Evolutionary conservation across 164 flowering plant genomes (phyloP).

Genomic region (Cinnamomum chago): DNA sequence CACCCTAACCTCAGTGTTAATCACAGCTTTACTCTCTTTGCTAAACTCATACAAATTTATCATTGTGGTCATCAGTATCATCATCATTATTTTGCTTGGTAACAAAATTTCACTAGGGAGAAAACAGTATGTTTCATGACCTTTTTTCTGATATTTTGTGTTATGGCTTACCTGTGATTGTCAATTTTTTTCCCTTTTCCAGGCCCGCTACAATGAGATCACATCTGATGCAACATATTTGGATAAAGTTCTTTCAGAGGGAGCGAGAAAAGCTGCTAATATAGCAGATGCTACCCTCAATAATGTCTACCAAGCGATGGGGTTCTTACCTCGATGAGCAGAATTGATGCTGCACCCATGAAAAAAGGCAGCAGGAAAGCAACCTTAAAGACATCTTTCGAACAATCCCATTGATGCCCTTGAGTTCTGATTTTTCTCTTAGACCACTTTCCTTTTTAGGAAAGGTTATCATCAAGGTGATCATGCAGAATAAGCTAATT

Average conservation of each 20-base stretch:
- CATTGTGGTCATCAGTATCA: no score
- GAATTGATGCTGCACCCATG: constrained; percentile 14
- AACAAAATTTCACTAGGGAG: no score
- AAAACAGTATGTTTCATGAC: neutral
- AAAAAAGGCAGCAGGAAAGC: constrained; percentile 23
- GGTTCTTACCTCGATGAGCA: constrained; percentile 65
- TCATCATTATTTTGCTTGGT: no score
- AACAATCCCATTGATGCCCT: constrained; percentile 26
- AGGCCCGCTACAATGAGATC: constrained; percentile 82
- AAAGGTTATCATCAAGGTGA: no score
- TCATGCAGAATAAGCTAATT: no score
- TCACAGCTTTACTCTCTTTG: no score
- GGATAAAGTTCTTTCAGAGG: constrained; percentile 68
- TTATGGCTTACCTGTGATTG: neutral
- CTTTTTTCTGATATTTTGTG: constrained; percentile 3
- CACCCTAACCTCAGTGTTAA: no score
- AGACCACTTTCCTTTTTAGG: no score
- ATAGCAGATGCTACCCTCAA: constrained; percentile 77
- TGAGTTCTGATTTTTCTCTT: constrained; percentile 15
- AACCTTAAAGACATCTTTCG: constrained; percentile 29
- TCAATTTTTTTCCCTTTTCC: constrained; percentile 9
- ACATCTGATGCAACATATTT: constrained; percentile 67
- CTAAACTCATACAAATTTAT: neutral
- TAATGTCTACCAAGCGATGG: constrained; percentile 93
- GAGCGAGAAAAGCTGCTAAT: constrained; percentile 68